Evolutionary conservation across 164 flowering plant species (phyloP), one percentile per base, ranked within the genome.

Genomic region (Houttuynia cordata): DNA sequence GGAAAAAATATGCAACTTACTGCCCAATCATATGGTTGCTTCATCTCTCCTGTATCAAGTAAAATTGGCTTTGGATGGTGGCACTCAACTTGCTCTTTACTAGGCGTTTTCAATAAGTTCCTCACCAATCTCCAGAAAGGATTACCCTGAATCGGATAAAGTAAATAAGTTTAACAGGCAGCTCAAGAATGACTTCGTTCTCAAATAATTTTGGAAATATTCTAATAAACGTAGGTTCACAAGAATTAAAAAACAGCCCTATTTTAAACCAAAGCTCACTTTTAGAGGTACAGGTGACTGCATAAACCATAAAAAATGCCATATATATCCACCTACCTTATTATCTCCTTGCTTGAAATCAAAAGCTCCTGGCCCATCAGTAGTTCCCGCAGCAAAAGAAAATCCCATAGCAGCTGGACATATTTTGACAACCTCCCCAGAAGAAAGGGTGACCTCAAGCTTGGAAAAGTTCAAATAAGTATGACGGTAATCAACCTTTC

Each of bases 321-420:
- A 17, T 45, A 45, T 42, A 42, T 45, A 45, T 12, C 12, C 37
- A 45, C 49, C 49, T 45, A 45, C 99, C 81, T 75, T 58, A 62
- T 83, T 81, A 78, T 94, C 97, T 23, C 99, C 99, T 81, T 94
- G 99, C 73, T 70, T 81, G 71, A 94, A 94, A 71, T 94, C 97
- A 79, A 94, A 94, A 70, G 99, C 97, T 67, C 99, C 99, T 21
- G 97, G 97, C n/a, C 99, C 99, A 72, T 94, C 97, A 0, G 97
- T 94, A 40, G 99, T 94, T 75, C 99, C 99, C 23, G 99, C 99
- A 75, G 99, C 99, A 80, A 94, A 88, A 64, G 82, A 82, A 75
- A 90, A 91, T 1, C 99, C 99, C 99, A 94, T 85, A 51, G 99
- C 89, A 60, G 99, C 99, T 57, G 99, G 97, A 64, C 99, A 94